Percentiles rank a stretch among this genome's conserved stretches.
phyloP scores from a whole-genome alignment of 1,139 yeast species.

The Lodderomyces metapsilosis region DNA sequence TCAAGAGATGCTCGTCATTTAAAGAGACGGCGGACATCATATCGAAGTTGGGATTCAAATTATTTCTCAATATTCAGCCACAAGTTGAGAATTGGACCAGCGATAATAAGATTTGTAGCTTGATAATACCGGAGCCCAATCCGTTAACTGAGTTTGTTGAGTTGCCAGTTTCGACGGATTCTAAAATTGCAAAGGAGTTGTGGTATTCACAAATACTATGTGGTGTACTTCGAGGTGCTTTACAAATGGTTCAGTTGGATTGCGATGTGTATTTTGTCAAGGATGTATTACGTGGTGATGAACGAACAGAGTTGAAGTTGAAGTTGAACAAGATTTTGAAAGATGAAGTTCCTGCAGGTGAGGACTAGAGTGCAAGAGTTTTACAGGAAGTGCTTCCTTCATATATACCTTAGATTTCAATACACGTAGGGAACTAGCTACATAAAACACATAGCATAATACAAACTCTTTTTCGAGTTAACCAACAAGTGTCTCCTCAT shows the following conservation, averaged over 20 bases:
- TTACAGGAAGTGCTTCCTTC: too few relatives aligned
- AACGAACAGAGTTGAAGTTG: constrained; percentile 74
- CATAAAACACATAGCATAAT: too few relatives aligned
- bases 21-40: constrained; percentile 87
- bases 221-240: constrained; percentile 87
- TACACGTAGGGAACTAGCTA: too few relatives aligned
- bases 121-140: constrained; percentile 69
- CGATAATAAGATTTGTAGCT: constrained; percentile 72
- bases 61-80: constrained; percentile 83
- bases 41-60: constrained; percentile 83
- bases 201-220: constrained; percentile 93
- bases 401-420: too few relatives aligned
- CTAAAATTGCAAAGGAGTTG: constrained; percentile 65
- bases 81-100: constrained; percentile 71
- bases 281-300: constrained; percentile 83
- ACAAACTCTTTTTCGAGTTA: too few relatives aligned
- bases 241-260: constrained; percentile 94
- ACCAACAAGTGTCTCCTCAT: too few relatives aligned
- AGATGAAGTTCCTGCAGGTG: constrained; percentile 97
- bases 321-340: constrained; percentile 70
- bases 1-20: constrained; percentile 76
- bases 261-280: constrained; percentile 79
- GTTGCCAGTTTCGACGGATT: constrained; percentile 63
- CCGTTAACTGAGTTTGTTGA: constrained; percentile 96
- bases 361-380: constrained; percentile 44